These are phyloP conservation scores for Raffaelea arxii DNA, from an alignment of 2,329 filamentous ascomycete genomes.

Conservation along the genomic window DNA sequence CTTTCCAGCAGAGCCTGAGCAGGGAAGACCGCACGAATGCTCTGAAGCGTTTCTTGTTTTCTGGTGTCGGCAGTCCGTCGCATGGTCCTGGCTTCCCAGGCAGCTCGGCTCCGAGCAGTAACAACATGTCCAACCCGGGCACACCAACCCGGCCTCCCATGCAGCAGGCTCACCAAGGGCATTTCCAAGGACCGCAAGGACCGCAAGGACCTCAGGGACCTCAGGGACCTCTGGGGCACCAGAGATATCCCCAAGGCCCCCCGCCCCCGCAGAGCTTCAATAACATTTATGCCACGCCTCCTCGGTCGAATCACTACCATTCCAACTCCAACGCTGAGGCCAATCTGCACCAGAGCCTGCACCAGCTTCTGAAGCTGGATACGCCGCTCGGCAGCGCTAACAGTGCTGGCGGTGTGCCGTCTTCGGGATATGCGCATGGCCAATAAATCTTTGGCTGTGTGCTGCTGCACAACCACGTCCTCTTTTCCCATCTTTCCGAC, in stretches of 20 bases:
- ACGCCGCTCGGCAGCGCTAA: constrained; percentile 11
- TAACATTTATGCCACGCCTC: constrained; percentile 6
- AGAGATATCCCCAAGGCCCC: neutral
- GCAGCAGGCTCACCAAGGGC: too few relatives aligned
- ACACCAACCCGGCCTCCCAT: neutral
- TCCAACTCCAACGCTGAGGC: constrained; percentile 43
- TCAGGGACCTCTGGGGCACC: too few relatives aligned
- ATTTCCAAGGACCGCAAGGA: too few relatives aligned
- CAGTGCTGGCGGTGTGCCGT: constrained; percentile 2
- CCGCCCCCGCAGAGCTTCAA: constrained; percentile 3
- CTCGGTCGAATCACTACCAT: constrained; percentile 26
- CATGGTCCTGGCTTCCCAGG: constrained; percentile 3
- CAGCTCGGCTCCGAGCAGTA: neutral
- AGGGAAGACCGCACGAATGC: constrained; percentile 34
- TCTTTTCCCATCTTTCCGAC: too few relatives aligned
- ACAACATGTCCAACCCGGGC: neutral
- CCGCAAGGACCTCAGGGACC: too few relatives aligned
- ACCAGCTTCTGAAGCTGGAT: constrained; percentile 38
- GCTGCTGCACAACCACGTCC: neutral
- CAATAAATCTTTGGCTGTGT: neutral
- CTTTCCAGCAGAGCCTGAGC: constrained; percentile 6
- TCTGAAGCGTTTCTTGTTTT: constrained; percentile 47
- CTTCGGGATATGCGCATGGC: neutral
- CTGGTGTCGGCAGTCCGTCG: constrained; percentile 13
- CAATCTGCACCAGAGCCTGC: constrained; percentile 40